Conservation (phyloP, 2,329 filamentous ascomycete genomes). For the Penicillium hesseltinei region DNA sequence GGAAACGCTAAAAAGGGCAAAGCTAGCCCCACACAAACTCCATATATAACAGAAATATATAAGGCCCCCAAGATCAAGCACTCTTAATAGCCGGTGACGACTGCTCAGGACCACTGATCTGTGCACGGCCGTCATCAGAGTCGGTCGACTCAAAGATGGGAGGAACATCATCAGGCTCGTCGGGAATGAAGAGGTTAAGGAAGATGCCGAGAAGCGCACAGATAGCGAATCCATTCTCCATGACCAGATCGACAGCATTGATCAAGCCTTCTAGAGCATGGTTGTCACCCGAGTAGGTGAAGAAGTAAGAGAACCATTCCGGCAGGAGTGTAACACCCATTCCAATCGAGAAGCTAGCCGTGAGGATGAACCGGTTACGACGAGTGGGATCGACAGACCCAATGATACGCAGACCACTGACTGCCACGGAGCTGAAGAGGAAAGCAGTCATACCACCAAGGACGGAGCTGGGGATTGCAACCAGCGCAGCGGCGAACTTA, state of each 20-base stretch:
- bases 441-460: constrained; percentile 58
- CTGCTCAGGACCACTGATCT: constrained; percentile 3
- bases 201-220: constrained; percentile 70
- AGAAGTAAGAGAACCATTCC: constrained; percentile 49
- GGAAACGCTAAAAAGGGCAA: neutral
- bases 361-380: constrained; percentile 65
- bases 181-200: constrained; percentile 69
- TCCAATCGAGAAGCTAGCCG: constrained; percentile 59
- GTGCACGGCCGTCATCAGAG: constrained; percentile 19
- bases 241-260: constrained; percentile 60
- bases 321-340: constrained; percentile 53
- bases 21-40: neutral
- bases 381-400: constrained; percentile 62
- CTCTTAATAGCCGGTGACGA: constrained; percentile 7
- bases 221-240: constrained; percentile 63
- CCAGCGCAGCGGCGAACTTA: constrained; percentile 67
- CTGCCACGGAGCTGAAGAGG: constrained; percentile 64
- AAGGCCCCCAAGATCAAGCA: neutral
- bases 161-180: constrained; percentile 69
- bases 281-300: constrained; percentile 54
- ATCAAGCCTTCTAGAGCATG: constrained; percentile 63
- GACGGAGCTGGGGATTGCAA: constrained; percentile 58
- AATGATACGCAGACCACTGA: constrained; percentile 66
- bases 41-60: neutral
- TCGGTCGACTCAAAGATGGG: constrained; percentile 26